A percentile compares a stretch with the other conserved stretches of the same genome.
Evolutionary conservation across 495 filamentous ascomycete genomes (phyloP).

Genomic region (Talaromyces stipitatus): DNA sequence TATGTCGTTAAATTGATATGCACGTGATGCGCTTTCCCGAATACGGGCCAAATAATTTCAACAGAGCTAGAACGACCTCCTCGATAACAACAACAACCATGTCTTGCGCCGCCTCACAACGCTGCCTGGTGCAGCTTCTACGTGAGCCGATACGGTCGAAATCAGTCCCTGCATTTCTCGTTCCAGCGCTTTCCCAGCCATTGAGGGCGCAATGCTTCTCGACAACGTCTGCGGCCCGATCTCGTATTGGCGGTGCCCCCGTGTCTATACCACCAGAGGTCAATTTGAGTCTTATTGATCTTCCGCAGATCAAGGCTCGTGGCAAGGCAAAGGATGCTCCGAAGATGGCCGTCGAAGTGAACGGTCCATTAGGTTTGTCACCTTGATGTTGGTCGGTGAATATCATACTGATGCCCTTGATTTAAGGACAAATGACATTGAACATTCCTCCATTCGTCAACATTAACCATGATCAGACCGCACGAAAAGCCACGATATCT

Average conservation of each 20-base stretch:
- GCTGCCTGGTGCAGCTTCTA: constrained; percentile 36
- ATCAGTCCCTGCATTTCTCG: constrained; percentile 60
- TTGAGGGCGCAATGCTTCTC: constrained; percentile 58
- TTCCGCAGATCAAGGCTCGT: constrained; percentile 42
- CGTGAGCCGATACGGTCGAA: constrained; percentile 23
- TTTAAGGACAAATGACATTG: constrained; percentile 62
- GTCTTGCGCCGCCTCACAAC: constrained; percentile 8
- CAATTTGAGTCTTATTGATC: constrained; percentile 54
- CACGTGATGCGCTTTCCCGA: constrained; percentile 4
- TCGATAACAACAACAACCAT: background rate
- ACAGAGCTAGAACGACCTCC: background rate
- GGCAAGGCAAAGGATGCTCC: constrained; percentile 46
- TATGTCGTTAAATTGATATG: too few species aligned
- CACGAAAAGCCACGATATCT: constrained; percentile 54
- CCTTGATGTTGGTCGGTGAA: background rate
- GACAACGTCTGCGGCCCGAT: constrained; percentile 52
- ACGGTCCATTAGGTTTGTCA: constrained; percentile 62
- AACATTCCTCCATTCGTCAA: constrained; percentile 65
- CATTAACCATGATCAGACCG: constrained; percentile 53
- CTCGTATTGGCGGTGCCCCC: constrained; percentile 76
- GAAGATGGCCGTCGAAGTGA: constrained; percentile 54
- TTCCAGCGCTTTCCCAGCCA: constrained; percentile 59
- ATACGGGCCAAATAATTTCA: constrained; percentile 4
- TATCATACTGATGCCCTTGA: background rate
- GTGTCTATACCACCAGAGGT: constrained; percentile 82